Conservation (phyloP, 1,139 yeast genomes). For the Lodderomyces oxycetoniae region DNA sequence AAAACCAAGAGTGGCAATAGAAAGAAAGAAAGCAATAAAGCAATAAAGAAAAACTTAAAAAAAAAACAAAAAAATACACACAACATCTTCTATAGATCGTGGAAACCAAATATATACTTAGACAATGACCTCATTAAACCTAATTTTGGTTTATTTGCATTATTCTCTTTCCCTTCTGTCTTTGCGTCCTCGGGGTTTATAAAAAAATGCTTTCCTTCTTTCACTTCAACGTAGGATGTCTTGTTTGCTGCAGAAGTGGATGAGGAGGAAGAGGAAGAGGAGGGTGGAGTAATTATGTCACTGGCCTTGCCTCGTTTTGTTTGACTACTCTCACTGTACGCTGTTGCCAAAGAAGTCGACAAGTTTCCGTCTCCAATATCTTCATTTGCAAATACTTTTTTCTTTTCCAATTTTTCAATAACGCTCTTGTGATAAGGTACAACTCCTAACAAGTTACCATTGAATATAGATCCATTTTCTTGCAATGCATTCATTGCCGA, state of each 20-base stretch:
- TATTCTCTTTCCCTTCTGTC: conserved; percentile 7
- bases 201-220: conserved; percentile 40
- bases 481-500: conserved; percentile 80
- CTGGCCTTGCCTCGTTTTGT: conserved; percentile 1
- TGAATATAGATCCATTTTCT: conserved; percentile 72
- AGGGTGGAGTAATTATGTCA: conserved; percentile 6
- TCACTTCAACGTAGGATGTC: conserved; percentile 26
- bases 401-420: conserved; percentile 59
- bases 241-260: conserved; percentile 4
- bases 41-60: no score
- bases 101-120: conserved; percentile 42
- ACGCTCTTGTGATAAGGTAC: conserved; percentile 60
- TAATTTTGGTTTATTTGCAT: conserved; percentile 26
- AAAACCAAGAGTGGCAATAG: no score
- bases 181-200: conserved; percentile 25
- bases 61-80: neutral
- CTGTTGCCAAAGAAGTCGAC: conserved; percentile 11
- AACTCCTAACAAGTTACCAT: conserved; percentile 73
- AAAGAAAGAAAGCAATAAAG: neutral
- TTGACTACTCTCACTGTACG: conserved; percentile 1
- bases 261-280: conserved; percentile 7
- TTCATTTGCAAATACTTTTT: conserved; percentile 47
- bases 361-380: conserved; percentile 50
- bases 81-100: conserved; percentile 29
- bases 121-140: conserved; percentile 33